phyloP scores from a whole-genome alignment of 2,329 filamentous ascomycete genomes.

The Phyllosticta citrichinensis region DNA sequence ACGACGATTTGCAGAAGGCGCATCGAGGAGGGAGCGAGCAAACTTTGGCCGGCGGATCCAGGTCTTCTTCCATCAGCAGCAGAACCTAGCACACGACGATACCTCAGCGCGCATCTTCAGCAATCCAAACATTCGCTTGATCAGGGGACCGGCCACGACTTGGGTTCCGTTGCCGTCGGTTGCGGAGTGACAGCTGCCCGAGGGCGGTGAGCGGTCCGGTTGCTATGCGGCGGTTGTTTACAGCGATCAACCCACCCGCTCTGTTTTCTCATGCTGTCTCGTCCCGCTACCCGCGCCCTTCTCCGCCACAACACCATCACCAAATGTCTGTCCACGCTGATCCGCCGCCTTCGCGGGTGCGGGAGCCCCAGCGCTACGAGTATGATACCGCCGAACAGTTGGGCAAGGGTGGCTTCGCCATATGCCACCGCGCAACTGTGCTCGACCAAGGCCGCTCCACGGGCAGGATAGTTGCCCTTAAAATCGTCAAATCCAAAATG shows the following conservation, averaged over 20 bases:
- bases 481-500: slow-evolving; percentile 78
- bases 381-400: slow-evolving; percentile 67
- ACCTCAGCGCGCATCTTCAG: neutral
- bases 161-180: neutral
- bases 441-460: slow-evolving; percentile 45
- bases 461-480: slow-evolving; percentile 62
- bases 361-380: slow-evolving; percentile 58
- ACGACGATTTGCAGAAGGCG: neutral
- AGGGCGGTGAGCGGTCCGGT: neutral
- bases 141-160: neutral
- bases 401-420: slow-evolving; percentile 73
- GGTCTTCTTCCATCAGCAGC: neutral
- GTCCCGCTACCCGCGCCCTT: slow-evolving; percentile 1
- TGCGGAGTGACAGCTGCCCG: neutral
- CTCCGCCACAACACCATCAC: slow-evolving; percentile 1
- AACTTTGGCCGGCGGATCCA: neutral
- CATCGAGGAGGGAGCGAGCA: neutral
- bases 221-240: slow-evolving; percentile 3
- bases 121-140: neutral
- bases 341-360: slow-evolving; percentile 46
- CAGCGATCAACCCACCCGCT: neutral
- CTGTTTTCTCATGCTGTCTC: neutral
- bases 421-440: slow-evolving; percentile 65
- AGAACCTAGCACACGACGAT: neutral
- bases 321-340: slow-evolving; percentile 39